These are phyloP conservation scores for Penicillium nucicola DNA, from an alignment of 495 filamentous ascomycete genomes.

Conservation along the genomic window DNA sequence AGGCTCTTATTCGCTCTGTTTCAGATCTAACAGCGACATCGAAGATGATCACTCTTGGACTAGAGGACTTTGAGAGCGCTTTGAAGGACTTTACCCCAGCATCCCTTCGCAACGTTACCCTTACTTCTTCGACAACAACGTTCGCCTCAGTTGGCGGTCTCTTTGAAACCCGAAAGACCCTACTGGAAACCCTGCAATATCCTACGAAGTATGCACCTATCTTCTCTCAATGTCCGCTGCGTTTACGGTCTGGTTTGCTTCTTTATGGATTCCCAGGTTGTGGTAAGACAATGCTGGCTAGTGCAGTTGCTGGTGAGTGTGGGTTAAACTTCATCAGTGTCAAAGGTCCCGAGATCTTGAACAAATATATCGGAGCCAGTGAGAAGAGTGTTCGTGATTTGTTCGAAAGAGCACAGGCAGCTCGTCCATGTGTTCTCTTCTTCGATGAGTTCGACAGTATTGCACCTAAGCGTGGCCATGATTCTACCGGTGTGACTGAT, in stretches of 20 bases:
- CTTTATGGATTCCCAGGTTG: constrained; percentile 95
- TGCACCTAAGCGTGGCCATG: constrained; percentile 94
- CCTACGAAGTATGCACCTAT: constrained; percentile 98
- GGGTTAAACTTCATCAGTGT: constrained; percentile 97
- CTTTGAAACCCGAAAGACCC: constrained; percentile 73
- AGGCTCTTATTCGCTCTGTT: constrained; percentile 77
- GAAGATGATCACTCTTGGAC: constrained; percentile 57
- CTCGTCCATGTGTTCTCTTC: constrained; percentile 88
- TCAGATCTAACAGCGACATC: constrained; percentile 31
- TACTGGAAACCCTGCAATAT: constrained; percentile 93
- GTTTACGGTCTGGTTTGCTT: constrained; percentile 85
- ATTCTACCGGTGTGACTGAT: constrained; percentile 94
- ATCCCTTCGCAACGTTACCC: constrained; percentile 86
- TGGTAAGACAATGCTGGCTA: constrained; percentile 91
- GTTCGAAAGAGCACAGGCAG: constrained; percentile 87
- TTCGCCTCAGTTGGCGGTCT: constrained; percentile 91
- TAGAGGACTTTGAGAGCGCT: constrained; percentile 75
- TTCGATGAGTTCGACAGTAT: constrained; percentile 99
- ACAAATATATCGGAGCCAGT: constrained; percentile 96
- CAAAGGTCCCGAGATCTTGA: constrained; percentile 95
- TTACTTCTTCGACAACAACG: constrained; percentile 83
- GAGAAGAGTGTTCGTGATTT: constrained; percentile 94
- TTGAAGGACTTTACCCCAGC: constrained; percentile 91
- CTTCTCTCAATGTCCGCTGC: constrained; percentile 90
- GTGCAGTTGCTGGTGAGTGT: constrained; percentile 92